Evolutionary conservation across 345 rosid genomes (phyloP), one percentile per base, ranked within the genome.

Genomic region (Syzygium grande): DNA sequence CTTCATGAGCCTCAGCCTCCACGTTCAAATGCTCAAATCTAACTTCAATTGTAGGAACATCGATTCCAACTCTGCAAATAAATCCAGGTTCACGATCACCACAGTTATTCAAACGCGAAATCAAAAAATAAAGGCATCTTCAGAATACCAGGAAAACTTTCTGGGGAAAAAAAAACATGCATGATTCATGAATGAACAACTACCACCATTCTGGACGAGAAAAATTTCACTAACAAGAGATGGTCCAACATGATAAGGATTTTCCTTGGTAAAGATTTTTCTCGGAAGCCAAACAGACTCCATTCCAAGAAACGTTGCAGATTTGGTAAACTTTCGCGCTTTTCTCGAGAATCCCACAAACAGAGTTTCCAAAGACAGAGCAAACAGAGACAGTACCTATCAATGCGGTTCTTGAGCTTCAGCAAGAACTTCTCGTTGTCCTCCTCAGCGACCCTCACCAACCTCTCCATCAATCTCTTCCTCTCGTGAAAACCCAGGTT

Each of bases 1-100:
- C 98, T 4, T 89, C 95, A 86, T 90, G 88, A 52, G 95, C 94
- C 90, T 94, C 94, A 83, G 94, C 98, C 84, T 94, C 92, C 27
- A 91, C 78, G 43, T 91, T 92, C n/a, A 93, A 88, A 88, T 93
- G 91, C 87, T 94, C 92, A 41, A 84, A 92, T 87, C 94, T 87
- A n/a, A 94, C 96, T 87, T 94, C 95, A 30, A 93, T 91, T 6
- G 94, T 91, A 1, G 95, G 94, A 85, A 92, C 34, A 4, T 93
- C 92, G 30, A 94, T 89, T 53, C 94, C 95, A 84, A 94, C 96
- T 85, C 95, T 94, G 87, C 15, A 79, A 80, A 41, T 13, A 84
- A 56, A 30, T 38, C 34, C 46, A 84, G 27, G 73, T 65, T 51
- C 87, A 86, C 77, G 38, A 68, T 29, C 23, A n/a, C 30, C n/a